Conservation (phyloP, 805 yeast genomes). For the Metschnikowia cubensis region DNA sequence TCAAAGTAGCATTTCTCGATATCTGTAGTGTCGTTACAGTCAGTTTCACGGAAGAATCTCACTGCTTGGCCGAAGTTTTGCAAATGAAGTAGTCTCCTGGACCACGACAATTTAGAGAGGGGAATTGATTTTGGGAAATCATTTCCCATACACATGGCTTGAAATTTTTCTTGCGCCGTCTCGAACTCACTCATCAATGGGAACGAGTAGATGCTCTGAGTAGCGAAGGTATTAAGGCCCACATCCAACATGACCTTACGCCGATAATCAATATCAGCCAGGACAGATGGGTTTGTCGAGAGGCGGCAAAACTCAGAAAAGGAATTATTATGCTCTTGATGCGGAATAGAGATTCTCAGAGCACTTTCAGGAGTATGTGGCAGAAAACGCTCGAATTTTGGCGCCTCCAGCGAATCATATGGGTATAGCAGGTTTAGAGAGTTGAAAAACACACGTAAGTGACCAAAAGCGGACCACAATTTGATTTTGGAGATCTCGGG, state of each 20-base stretch:
- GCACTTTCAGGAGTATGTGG: background rate
- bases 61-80: slow-evolving; percentile 11
- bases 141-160: background rate
- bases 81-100: slow-evolving; percentile 10
- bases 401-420: background rate
- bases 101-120: slow-evolving; percentile 10
- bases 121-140: background rate
- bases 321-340: background rate
- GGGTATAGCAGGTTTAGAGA: background rate
- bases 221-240: slow-evolving; percentile 5
- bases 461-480: slow-evolving; percentile 1
- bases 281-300: background rate
- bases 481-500: background rate
- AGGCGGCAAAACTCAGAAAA: background rate
- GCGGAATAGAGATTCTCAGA: background rate
- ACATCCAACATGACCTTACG: background rate
- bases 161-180: background rate
- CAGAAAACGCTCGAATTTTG: background rate
- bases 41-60: slow-evolving; percentile 4
- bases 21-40: background rate
- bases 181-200: slow-evolving; percentile 2
- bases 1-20: slow-evolving; percentile 15
- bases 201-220: slow-evolving; percentile 2
- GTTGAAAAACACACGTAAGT: background rate
- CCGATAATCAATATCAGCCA: background rate